phyloP scores from a whole-genome alignment of 352 stramenopile species.

The Globisporangium paroecandrum region DNA sequence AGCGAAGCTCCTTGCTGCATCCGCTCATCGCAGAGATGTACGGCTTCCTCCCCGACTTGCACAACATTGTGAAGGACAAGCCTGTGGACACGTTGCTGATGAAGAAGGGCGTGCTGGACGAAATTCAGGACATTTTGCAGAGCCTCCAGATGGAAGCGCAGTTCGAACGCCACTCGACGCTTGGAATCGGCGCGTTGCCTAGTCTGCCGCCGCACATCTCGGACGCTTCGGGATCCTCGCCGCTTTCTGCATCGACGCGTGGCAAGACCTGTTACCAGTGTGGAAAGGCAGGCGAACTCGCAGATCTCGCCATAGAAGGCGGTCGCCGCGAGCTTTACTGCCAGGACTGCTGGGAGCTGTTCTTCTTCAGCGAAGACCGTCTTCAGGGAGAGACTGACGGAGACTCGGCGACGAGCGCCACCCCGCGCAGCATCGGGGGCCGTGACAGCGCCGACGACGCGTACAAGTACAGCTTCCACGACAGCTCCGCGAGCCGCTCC shows the following conservation, averaged over 20 bases:
- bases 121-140: conserved; percentile 77
- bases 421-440: conserved; percentile 10
- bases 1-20: conserved; percentile 37
- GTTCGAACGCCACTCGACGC: conserved; percentile 70
- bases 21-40: conserved; percentile 55
- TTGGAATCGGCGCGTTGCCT: conserved; percentile 43
- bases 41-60: conserved; percentile 39
- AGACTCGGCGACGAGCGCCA: conserved; percentile 11
- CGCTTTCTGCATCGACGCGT: conserved; percentile 20
- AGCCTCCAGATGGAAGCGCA: conserved; percentile 77
- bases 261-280: conserved; percentile 50
- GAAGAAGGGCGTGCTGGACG: conserved; percentile 74
- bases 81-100: conserved; percentile 46
- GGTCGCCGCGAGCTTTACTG: conserved; percentile 53
- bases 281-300: conserved; percentile 47
- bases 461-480: conserved; percentile 77
- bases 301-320: conserved; percentile 46
- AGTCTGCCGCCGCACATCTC: conserved; percentile 13
- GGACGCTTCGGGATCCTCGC: conserved; percentile 7
- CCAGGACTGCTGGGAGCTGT: conserved; percentile 74
- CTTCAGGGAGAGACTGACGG: conserved; percentile 26
- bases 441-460: conserved; percentile 29
- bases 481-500: conserved; percentile 50
- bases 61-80: conserved; percentile 55
- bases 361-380: conserved; percentile 59